These are phyloP conservation scores for Plantago coronopus DNA, from an alignment of 305 asterid species.

Conservation along the genomic window DNA sequence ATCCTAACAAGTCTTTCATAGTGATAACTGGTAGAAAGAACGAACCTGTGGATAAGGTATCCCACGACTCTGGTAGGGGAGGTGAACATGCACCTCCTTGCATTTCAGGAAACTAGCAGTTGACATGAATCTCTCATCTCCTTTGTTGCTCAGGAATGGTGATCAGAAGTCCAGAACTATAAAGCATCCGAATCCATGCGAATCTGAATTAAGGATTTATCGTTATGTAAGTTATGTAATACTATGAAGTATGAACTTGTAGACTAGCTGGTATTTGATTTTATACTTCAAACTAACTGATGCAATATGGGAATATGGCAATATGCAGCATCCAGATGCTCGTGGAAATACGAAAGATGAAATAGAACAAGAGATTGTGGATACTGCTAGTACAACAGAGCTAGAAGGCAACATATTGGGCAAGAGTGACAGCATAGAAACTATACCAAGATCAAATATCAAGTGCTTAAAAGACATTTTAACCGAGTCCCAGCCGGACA, in stretches of 20 bases:
- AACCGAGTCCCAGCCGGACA: constrained; percentile 62
- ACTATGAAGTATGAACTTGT: neutral
- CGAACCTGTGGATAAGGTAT: no score
- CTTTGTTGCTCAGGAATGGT: constrained; percentile 31
- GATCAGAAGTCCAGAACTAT: constrained; percentile 31
- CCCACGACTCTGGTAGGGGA: no score
- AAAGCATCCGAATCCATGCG: constrained; percentile 23
- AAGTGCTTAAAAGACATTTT: constrained; percentile 74
- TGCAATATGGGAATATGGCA: constrained; percentile 40
- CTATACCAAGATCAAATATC: constrained; percentile 33
- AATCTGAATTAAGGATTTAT: constrained; percentile 23
- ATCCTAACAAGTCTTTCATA: no score
- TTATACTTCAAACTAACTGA: constrained; percentile 24
- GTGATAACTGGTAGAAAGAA: no score
- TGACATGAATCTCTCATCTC: neutral
- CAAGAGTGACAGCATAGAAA: constrained; percentile 21
- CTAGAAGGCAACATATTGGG: constrained; percentile 24
- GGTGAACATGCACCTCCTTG: no score
- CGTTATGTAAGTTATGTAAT: constrained; percentile 37
- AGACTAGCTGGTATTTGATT: constrained; percentile 16
- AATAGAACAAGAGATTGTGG: constrained; percentile 10
- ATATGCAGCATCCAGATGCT: constrained; percentile 25
- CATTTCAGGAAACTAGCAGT: neutral
- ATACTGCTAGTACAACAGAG: neutral
- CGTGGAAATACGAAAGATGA: constrained; percentile 24